These are phyloP conservation scores for Cladosporium sp. DNA, from an alignment of 2,329 filamentous ascomycete genomes.

Conservation along the genomic window DNA sequence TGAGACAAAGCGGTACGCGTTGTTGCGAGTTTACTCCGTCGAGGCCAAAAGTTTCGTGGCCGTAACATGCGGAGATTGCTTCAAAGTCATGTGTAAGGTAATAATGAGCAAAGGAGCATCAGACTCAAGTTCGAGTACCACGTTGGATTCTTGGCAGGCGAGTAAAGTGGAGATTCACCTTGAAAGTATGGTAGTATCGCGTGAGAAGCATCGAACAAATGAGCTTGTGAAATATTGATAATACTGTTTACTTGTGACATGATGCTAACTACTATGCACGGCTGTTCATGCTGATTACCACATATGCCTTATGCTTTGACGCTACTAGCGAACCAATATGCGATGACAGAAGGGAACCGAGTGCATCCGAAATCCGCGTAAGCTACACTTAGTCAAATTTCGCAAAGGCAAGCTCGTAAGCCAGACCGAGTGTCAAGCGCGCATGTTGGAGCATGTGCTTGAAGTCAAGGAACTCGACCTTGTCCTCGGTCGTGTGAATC, in stretches of 20 bases:
- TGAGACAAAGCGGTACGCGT: background rate
- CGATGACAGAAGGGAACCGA: too few species aligned
- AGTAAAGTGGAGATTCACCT: background rate
- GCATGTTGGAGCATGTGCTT: constrained; percentile 92
- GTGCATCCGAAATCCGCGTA: too few species aligned
- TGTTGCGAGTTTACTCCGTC: background rate
- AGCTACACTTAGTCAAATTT: constrained; percentile 50
- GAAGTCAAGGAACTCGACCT: constrained; percentile 70
- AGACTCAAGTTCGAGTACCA: background rate
- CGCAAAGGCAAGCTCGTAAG: constrained; percentile 78
- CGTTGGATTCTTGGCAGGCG: background rate
- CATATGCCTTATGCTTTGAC: background rate
- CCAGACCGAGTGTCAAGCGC: constrained; percentile 75
- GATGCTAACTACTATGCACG: too few species aligned
- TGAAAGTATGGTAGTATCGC: too few species aligned
- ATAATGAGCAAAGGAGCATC: background rate
- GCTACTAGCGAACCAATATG: too few species aligned
- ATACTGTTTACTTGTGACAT: too few species aligned
- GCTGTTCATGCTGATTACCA: background rate
- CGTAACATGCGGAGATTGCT: background rate
- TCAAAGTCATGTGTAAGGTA: background rate
- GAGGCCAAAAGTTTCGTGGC: background rate
- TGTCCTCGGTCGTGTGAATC: constrained; percentile 67
- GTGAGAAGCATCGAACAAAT: too few species aligned
- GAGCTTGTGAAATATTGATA: too few species aligned